These are phyloP conservation scores for Colletotrichum plurivorum DNA, from an alignment of 2,329 filamentous ascomycete genomes.

Conservation along the genomic window DNA sequence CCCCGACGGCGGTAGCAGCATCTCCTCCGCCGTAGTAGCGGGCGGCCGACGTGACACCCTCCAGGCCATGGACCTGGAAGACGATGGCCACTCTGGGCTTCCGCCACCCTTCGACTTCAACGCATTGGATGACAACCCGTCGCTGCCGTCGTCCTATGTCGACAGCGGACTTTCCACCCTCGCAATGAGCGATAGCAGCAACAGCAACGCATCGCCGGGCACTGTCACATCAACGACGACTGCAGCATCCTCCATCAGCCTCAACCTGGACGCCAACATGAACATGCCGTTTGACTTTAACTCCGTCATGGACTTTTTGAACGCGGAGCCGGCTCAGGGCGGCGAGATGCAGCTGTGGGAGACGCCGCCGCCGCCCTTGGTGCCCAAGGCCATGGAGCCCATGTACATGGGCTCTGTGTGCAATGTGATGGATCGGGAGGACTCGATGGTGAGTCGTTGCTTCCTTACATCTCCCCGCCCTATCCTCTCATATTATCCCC, in stretches of 20 bases:
- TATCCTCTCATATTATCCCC: background rate
- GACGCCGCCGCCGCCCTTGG: constrained; percentile 24
- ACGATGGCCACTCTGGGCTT: background rate
- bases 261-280: constrained; percentile 41
- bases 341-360: constrained; percentile 38
- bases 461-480: constrained; percentile 1
- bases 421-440: constrained; percentile 15
- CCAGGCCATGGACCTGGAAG: constrained; percentile 34
- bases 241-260: constrained; percentile 42
- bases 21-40: background rate
- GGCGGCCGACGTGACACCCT: constrained; percentile 22
- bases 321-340: constrained; percentile 28
- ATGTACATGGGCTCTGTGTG: constrained; percentile 3
- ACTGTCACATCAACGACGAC: constrained; percentile 35
- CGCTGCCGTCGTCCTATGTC: constrained; percentile 14
- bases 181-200: constrained; percentile 16
- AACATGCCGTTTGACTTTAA: constrained; percentile 50
- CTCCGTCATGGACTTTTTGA: constrained; percentile 39
- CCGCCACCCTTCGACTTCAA: constrained; percentile 34
- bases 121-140: constrained; percentile 14
- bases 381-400: constrained; percentile 23
- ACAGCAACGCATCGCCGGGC: background rate
- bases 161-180: constrained; percentile 10
- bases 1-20: background rate
- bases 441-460: constrained; percentile 19